These are phyloP conservation scores for Exophiala phaeomuriformis DNA, from an alignment of 2,329 filamentous ascomycete genomes.

Conservation along the genomic window DNA sequence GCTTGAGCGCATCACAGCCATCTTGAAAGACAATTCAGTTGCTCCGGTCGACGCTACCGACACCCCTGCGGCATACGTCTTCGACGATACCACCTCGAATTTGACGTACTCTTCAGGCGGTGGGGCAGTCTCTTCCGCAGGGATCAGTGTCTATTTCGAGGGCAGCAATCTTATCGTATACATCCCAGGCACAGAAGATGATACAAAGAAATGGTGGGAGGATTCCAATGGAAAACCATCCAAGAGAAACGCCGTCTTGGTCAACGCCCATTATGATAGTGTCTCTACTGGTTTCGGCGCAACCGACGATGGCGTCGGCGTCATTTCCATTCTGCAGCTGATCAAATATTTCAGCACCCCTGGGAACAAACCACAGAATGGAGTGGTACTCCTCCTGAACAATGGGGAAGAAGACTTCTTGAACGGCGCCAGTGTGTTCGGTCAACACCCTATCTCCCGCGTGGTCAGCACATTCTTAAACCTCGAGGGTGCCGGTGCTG, in stretches of 20 bases:
- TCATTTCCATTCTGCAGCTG: slow-evolving; percentile 77
- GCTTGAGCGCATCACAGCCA: slow-evolving; percentile 60
- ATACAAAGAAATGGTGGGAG: slow-evolving; percentile 67
- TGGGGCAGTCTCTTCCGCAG: slow-evolving; percentile 33
- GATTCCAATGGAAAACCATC: slow-evolving; percentile 43
- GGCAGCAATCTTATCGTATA: slow-evolving; percentile 89
- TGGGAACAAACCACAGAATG: slow-evolving; percentile 65
- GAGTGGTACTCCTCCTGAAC: slow-evolving; percentile 80
- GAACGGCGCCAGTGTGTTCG: slow-evolving; percentile 78
- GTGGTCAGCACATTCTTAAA: slow-evolving; percentile 87
- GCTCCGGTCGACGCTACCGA: slow-evolving; percentile 24
- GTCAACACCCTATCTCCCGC: slow-evolving; percentile 69
- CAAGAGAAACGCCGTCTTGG: slow-evolving; percentile 68
- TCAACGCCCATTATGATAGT: slow-evolving; percentile 93
- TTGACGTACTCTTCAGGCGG: slow-evolving; percentile 56
- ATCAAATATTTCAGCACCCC: slow-evolving; percentile 74
- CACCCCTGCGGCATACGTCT: slow-evolving; percentile 52
- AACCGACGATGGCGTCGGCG: slow-evolving; percentile 87
- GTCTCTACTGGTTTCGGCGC: slow-evolving; percentile 89
- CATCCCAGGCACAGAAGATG: slow-evolving; percentile 72
- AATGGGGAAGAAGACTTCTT: slow-evolving; percentile 93
- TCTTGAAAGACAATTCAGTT: slow-evolving; percentile 57
- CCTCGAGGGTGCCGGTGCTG: slow-evolving; percentile 87
- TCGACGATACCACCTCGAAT: slow-evolving; percentile 74
- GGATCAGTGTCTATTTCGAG: slow-evolving; percentile 69